Evolutionary conservation across 371 early-diverging fungal species (phyloP).

Genomic region (Parasitella parasitica): DNA sequence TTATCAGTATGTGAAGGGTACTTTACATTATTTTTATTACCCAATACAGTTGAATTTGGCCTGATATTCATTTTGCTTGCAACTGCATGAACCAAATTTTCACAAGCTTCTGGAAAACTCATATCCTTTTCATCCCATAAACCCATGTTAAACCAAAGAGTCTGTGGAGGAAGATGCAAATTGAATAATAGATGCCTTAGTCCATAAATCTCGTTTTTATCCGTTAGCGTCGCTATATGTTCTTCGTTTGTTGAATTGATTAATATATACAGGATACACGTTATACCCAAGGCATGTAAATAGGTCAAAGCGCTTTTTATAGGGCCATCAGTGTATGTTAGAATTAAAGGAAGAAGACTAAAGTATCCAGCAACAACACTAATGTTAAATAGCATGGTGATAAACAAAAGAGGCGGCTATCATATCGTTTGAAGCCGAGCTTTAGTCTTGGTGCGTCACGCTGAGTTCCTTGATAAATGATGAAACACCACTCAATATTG

Average conservation of each 20-base stretch:
- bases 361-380: slow-evolving; percentile 4
- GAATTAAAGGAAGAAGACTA: slow-evolving; percentile 1
- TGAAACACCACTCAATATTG: no score
- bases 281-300: slow-evolving; percentile 31
- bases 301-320: slow-evolving; percentile 18
- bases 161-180: slow-evolving; percentile 32
- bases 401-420: background rate
- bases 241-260: background rate
- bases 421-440: no score
- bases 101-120: slow-evolving; percentile 34
- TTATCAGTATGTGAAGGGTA: background rate
- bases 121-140: slow-evolving; percentile 29
- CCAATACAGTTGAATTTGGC: slow-evolving; percentile 21
- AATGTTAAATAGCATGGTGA: background rate
- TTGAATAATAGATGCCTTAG: slow-evolving; percentile 36
- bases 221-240: background rate
- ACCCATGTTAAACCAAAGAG: slow-evolving; percentile 53
- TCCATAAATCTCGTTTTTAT: slow-evolving; percentile 33
- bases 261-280: slow-evolving; percentile 1
- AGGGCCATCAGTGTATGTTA: background rate
- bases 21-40: slow-evolving; percentile 13
- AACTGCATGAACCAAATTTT: slow-evolving; percentile 23
- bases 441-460: no score
- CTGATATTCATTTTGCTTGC: slow-evolving; percentile 13
- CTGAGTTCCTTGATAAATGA: no score